These are phyloP conservation scores for Leptographium lundbergii DNA, from an alignment of 2,329 filamentous ascomycete species.

Conservation along the genomic window DNA sequence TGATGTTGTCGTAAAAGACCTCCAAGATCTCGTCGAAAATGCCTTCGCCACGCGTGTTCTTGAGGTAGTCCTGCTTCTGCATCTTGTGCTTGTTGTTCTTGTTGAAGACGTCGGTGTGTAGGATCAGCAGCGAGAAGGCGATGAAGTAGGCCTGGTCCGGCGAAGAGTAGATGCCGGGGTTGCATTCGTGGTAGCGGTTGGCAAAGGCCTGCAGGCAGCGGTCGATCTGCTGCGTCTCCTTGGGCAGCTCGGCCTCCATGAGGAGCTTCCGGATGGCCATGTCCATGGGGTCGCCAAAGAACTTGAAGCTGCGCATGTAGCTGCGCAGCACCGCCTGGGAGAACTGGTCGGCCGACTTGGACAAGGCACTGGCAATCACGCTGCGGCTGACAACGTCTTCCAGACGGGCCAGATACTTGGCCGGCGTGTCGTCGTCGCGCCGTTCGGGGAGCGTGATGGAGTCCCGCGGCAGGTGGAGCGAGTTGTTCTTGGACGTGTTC, in stretches of 20 bases:
- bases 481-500: constrained; percentile 69
- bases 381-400: constrained; percentile 71
- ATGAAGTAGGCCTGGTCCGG: constrained; percentile 97
- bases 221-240: constrained; percentile 97
- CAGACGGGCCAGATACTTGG: constrained; percentile 73
- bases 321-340: constrained; percentile 73
- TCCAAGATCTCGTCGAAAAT: constrained; percentile 89
- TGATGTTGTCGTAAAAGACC: constrained; percentile 97
- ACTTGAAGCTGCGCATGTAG: constrained; percentile 89
- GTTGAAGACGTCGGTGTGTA: constrained; percentile 99
- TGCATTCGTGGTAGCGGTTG: constrained; percentile 95
- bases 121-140: constrained; percentile 87
- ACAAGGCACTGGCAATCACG: constrained; percentile 72
- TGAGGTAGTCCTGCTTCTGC: constrained; percentile 90
- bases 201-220: constrained; percentile 88
- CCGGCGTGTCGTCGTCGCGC: constrained; percentile 78
- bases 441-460: constrained; percentile 60
- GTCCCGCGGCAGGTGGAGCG: constrained; percentile 64
- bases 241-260: constrained; percentile 92
- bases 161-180: constrained; percentile 83
- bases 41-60: constrained; percentile 83
- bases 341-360: constrained; percentile 77
- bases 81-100: constrained; percentile 99
- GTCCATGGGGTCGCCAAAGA: constrained; percentile 95
- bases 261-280: constrained; percentile 93